Base-by-base conservation (phyloP, 345 rosid species). In the Microthlaspi erraticum region DNA sequence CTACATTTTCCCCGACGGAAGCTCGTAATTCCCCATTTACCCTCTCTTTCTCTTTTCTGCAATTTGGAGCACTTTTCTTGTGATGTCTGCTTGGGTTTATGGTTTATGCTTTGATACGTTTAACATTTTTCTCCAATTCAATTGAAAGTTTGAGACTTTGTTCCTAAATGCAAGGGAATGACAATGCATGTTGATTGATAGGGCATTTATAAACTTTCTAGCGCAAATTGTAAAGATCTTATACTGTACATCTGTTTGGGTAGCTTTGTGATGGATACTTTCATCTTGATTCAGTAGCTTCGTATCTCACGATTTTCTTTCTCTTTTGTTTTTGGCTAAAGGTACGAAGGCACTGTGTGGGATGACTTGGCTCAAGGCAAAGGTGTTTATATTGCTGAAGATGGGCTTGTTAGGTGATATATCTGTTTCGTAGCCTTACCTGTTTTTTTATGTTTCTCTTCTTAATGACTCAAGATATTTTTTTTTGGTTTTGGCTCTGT, bases 291-390 rank as follows among this genome's bases (percentile, higher is more conserved):
- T 54, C 19, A 36, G 41, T 58, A 45, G 26, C 68, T 71, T 68
- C 14, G 16, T 55, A 10, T 55, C 17, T 63, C 44, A 45, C 14
- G 26, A 8, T 66, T 2, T 53, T 7, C 3, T 67, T 31, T 60
- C 29, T 46, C 31, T 42, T 46, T 42, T 12, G 38, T 62, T 72
- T 68, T 45, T 64, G 61, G 70, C 39, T 74, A 14, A 68, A 92
- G 98, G 81, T 90, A 93, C 57, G 97, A 93, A 88, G 98, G 98
- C 41, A 88, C 97, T 12, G 83, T 93, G 23, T 93, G 97, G 97
- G 96, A 93, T 88, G 96, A 90, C 76, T 72, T 84, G 84, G 98
- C 98, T 81, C 93, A 85, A 72, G 98, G 97, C 5, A 93, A 90
- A 81, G 98, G 98, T 79, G 98, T 93, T 71, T 90, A 88, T 54